Conservation (phyloP, 2,329 filamentous ascomycete genomes). For the Aureobasidium subglaciale region DNA sequence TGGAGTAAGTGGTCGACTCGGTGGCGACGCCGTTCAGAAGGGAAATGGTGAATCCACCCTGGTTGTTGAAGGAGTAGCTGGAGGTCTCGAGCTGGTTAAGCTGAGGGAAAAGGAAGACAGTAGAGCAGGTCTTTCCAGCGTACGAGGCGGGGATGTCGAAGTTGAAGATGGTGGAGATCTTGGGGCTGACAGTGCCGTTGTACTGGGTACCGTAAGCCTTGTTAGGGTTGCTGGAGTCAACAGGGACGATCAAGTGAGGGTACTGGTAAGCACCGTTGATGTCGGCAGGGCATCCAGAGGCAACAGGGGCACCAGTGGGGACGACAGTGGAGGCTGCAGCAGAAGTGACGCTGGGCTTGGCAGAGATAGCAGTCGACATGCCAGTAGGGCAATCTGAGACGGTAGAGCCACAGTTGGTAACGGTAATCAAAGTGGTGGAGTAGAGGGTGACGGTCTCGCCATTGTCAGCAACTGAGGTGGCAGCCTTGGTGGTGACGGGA, state of each 20-base stretch:
- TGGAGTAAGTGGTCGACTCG: conserved; percentile 37
- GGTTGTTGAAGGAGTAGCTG: conserved; percentile 49
- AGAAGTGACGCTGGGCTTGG: conserved; percentile 11
- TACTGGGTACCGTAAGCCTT: conserved; percentile 47
- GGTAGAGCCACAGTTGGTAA: conserved; percentile 18
- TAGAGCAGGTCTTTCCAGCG: conserved; percentile 52
- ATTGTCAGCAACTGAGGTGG: conserved; percentile 10
- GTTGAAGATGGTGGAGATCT: conserved; percentile 57
- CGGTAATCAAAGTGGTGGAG: conserved; percentile 20
- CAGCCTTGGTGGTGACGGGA: conserved; percentile 7
- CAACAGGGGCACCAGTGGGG: not conserved
- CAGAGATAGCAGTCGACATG: conserved; percentile 9
- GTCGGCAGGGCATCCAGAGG: conserved; percentile 23
- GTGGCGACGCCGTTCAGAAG: conserved; percentile 41
- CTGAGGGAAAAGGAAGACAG: conserved; percentile 59
- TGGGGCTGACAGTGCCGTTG: conserved; percentile 49
- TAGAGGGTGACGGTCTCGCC: conserved; percentile 16
- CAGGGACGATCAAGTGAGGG: conserved; percentile 56
- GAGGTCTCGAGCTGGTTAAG: conserved; percentile 52
- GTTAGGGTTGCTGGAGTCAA: conserved; percentile 50
- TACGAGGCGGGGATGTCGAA: conserved; percentile 55
- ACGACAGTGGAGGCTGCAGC: conserved; percentile 7
- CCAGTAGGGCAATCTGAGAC: conserved; percentile 16
- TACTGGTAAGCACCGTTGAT: conserved; percentile 26
- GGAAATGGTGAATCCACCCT: conserved; percentile 34